Percentiles rank a stretch among this genome's conserved stretches.
Conservation (phyloP, 2,329 filamentous ascomycete genomes). For the Cladosporium cucumerinum region DNA sequence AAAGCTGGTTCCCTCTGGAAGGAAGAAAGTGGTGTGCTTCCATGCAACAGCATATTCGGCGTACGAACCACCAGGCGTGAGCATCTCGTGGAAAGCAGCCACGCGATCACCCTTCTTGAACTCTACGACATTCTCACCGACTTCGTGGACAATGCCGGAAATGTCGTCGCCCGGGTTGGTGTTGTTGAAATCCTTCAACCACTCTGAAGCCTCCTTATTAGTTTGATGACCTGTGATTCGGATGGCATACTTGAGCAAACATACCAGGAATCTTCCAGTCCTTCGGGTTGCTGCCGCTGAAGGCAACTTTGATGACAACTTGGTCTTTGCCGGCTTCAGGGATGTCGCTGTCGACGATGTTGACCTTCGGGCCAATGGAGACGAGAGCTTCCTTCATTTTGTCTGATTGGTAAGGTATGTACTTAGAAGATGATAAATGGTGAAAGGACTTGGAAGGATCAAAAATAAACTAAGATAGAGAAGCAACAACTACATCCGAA, state of each 20-base stretch:
- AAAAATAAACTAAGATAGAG: neutral
- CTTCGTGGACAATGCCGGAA: constrained; percentile 48
- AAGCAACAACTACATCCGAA: neutral
- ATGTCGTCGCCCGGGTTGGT: constrained; percentile 35
- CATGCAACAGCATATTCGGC: constrained; percentile 60
- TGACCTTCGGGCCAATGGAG: constrained; percentile 33
- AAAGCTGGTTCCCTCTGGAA: constrained; percentile 49
- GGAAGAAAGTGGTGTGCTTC: constrained; percentile 56
- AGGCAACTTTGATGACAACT: constrained; percentile 33
- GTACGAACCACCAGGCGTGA: constrained; percentile 50
- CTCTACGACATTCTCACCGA: constrained; percentile 55
- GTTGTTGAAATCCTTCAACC: constrained; percentile 17
- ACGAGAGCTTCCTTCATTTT: constrained; percentile 40
- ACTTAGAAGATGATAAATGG: neutral
- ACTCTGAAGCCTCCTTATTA: constrained; percentile 18
- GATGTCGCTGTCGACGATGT: constrained; percentile 41
- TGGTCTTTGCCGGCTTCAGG: constrained; percentile 38
- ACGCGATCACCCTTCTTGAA: constrained; percentile 58
- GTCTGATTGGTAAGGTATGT: neutral
- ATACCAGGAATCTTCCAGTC: constrained; percentile 26
- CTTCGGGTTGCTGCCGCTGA: constrained; percentile 34
- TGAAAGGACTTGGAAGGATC: neutral
- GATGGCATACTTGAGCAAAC: neutral
- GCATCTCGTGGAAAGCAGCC: constrained; percentile 54
- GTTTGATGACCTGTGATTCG: neutral